Percentiles rank a stretch among this genome's conserved stretches.
Evolutionary conservation across 257 asterid species (phyloP).

Genomic region (Jasminum sambac): DNA sequence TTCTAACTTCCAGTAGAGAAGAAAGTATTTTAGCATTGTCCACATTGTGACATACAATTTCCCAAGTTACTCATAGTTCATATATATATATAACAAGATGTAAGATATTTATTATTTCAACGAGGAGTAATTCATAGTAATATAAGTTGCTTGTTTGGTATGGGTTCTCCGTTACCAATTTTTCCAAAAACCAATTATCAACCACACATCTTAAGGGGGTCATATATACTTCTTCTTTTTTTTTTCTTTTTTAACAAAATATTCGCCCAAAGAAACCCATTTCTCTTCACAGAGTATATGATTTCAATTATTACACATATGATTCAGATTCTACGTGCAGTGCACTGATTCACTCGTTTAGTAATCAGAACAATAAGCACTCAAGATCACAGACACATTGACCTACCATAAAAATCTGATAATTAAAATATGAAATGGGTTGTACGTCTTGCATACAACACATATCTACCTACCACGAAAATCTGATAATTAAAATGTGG

Average conservation of each 20-base stretch:
- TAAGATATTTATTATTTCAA: too few relatives aligned
- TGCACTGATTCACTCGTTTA: not conserved
- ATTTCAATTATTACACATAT: too few relatives aligned
- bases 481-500: not conserved
- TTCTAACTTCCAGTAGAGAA: not conserved
- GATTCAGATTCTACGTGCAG: not conserved
- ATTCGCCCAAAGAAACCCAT: too few relatives aligned
- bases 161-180: too few relatives aligned
- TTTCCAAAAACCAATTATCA: too few relatives aligned
- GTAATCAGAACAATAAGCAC: not conserved
- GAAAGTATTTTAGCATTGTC: not conserved
- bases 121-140: too few relatives aligned
- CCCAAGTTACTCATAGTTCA: not conserved
- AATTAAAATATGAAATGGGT: not conserved
- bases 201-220: too few relatives aligned
- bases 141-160: too few relatives aligned
- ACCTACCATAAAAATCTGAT: not conserved
- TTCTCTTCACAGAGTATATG: too few relatives aligned
- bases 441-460: not conserved
- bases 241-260: too few relatives aligned
- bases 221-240: too few relatives aligned
- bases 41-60: not conserved
- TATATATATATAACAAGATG: too few relatives aligned
- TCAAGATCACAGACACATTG: not conserved
- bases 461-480: not conserved